A percentile compares a stretch with the other conserved stretches of the same genome.
Conservation (phyloP, 148 eudicot species). For the Limonium bicolor region DNA sequence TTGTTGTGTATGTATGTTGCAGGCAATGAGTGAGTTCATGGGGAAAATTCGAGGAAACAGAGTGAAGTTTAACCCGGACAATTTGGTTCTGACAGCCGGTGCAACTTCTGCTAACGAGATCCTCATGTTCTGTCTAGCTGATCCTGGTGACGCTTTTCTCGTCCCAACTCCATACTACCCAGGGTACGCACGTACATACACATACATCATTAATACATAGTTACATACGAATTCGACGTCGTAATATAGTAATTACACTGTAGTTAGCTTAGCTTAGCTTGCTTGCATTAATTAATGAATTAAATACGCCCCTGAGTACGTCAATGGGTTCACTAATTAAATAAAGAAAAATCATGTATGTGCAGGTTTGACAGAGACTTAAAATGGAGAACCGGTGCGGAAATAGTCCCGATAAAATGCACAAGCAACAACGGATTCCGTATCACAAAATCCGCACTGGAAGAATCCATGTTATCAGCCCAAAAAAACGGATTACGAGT, state of each 20-base stretch:
- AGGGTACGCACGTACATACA: not conserved
- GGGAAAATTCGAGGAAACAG: conserved; percentile 19
- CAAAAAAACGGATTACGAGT: conserved; percentile 38
- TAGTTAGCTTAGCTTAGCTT: not conserved
- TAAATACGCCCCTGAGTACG: too few species aligned
- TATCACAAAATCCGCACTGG: conserved; percentile 44
- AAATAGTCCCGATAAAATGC: conserved; percentile 58
- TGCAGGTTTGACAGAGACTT: conserved; percentile 16
- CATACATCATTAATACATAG: too few species aligned
- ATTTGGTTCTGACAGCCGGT: conserved; percentile 10
- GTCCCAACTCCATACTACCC: conserved; percentile 12
- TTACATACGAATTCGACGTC: not conserved
- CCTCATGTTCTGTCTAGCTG: conserved; percentile 10
- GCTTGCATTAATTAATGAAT: not conserved
- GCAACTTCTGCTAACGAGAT: conserved; percentile 15
- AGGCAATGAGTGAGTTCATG: conserved; percentile 47
- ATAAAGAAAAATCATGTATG: conserved; percentile 1
- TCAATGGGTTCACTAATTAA: too few species aligned
- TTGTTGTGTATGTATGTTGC: not conserved
- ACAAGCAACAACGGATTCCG: conserved; percentile 34
- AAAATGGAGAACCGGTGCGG: conserved; percentile 51
- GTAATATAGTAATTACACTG: not conserved
- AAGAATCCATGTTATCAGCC: conserved; percentile 48
- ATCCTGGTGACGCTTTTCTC: conserved; percentile 12
- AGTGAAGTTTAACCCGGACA: conserved; percentile 8